phyloP scores from a whole-genome alignment of 1,139 yeast genomes.

The Lodderomyces elongisporus region DNA sequence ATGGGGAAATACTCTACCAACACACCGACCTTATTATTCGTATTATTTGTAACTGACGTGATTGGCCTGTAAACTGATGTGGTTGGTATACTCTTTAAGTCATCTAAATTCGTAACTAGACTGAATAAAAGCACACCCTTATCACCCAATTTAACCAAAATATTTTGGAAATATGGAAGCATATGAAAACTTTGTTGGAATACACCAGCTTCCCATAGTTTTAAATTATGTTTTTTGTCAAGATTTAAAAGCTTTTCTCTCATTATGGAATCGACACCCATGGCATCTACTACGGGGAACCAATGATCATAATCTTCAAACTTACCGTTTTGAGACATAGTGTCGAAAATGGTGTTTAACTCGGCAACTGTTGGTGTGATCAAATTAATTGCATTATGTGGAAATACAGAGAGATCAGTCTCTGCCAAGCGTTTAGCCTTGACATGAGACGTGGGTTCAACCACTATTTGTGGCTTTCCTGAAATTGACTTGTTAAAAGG shows the following conservation, averaged over 20 bases:
- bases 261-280: slow-evolving; percentile 48
- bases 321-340: slow-evolving; percentile 32
- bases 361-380: slow-evolving; percentile 71
- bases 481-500: slow-evolving; percentile 8
- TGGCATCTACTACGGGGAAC: slow-evolving; percentile 68
- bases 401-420: slow-evolving; percentile 24
- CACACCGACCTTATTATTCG: slow-evolving; percentile 25
- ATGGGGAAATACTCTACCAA: slow-evolving; percentile 60
- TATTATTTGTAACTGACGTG: slow-evolving; percentile 7
- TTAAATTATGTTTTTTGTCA: slow-evolving; percentile 17
- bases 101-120: slow-evolving; percentile 21
- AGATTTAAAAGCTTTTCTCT: slow-evolving; percentile 21
- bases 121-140: slow-evolving; percentile 55
- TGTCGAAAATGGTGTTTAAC: slow-evolving; percentile 47
- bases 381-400: slow-evolving; percentile 32
- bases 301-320: slow-evolving; percentile 53
- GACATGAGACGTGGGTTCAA: slow-evolving; percentile 74
- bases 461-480: slow-evolving; percentile 19
- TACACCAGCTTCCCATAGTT: slow-evolving; percentile 41
- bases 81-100: slow-evolving; percentile 34
- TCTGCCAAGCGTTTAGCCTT: slow-evolving; percentile 45
- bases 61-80: slow-evolving; percentile 29
- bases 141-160: slow-evolving; percentile 63
- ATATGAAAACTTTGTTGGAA: slow-evolving; percentile 67
- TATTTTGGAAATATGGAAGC: slow-evolving; percentile 66